Percentiles rank a stretch among this genome's conserved stretches.
These are phyloP conservation scores for Cryphonectria parasitica DNA, from an alignment of 2,329 filamentous ascomycete genomes.

Conservation along the genomic window DNA sequence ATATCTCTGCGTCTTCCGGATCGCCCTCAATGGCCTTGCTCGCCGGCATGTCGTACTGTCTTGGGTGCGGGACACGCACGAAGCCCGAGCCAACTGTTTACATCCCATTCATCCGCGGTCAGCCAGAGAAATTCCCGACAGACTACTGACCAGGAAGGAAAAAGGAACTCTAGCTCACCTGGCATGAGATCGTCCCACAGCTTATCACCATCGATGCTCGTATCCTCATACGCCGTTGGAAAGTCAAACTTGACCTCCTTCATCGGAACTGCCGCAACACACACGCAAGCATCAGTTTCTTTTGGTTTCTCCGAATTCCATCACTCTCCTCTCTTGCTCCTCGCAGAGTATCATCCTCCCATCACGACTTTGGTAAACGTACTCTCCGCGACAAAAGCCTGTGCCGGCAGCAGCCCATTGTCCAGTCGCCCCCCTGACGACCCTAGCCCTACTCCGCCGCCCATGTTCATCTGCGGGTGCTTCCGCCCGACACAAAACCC, in stretches of 20 bases:
- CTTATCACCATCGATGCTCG: conserved; percentile 26
- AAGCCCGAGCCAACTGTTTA: conserved; percentile 25
- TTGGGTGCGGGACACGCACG: conserved; percentile 25
- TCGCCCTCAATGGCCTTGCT: conserved; percentile 27
- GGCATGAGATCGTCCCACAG: conserved; percentile 26
- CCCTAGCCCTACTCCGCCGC: background rate
- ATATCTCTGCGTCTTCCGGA: conserved; percentile 25
- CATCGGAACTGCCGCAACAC: conserved; percentile 13
- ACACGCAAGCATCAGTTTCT: conserved; percentile 12
- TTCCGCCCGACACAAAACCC: conserved; percentile 21
- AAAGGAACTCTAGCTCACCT: conserved; percentile 6
- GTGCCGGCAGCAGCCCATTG: conserved; percentile 9
- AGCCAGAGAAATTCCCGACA: background rate
- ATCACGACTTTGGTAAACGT: background rate
- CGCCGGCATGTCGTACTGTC: conserved; percentile 23
- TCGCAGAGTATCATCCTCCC: background rate
- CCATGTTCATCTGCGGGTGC: conserved; percentile 17
- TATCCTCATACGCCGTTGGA: conserved; percentile 26
- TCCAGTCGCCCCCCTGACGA: background rate
- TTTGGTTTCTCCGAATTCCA: background rate
- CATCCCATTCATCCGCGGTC: background rate
- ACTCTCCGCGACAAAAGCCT: conserved; percentile 25
- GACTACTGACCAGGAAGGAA: background rate
- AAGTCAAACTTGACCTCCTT: conserved; percentile 26
- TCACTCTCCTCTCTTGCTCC: background rate